Conservation (phyloP, 2,329 filamentous ascomycete genomes). For the Ceratocystis ficicola region DNA sequence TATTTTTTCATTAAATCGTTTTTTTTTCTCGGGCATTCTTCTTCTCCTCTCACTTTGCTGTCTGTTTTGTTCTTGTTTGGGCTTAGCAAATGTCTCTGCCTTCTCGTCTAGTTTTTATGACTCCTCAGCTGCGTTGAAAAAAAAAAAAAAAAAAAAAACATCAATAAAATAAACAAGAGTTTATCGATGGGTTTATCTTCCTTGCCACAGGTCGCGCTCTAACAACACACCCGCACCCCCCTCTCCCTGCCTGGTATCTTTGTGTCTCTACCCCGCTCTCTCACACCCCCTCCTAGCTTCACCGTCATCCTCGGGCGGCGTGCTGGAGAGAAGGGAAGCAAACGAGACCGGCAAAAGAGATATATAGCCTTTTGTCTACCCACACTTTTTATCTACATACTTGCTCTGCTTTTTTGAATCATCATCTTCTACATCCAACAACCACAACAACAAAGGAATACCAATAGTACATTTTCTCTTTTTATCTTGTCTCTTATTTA, state of each 20-base stretch:
- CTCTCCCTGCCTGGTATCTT: background rate
- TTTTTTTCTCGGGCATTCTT: background rate
- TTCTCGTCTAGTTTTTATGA: slow-evolving; percentile 18
- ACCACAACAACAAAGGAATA: background rate
- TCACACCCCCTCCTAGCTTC: background rate
- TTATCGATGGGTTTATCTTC: background rate
- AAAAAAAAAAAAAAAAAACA: too few species aligned
- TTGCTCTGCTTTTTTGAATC: background rate
- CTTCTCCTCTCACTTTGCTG: background rate
- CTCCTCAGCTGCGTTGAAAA: background rate
- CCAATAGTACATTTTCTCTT: background rate
- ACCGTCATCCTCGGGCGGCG: slow-evolving; percentile 1
- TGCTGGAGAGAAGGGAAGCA: background rate
- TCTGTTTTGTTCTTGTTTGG: slow-evolving; percentile 10
- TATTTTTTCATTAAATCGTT: background rate
- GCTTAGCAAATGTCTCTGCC: slow-evolving; percentile 14
- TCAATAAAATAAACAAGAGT: too few species aligned
- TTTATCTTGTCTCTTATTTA: background rate
- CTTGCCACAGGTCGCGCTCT: background rate
- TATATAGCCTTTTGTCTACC: slow-evolving; percentile 7
- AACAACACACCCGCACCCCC: background rate
- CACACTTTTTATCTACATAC: background rate
- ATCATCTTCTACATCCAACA: background rate
- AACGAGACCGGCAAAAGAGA: background rate
- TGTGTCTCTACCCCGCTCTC: background rate